Base-by-base conservation (phyloP, 2,329 filamentous ascomycete species). In the Fusarium sulawesiense region DNA sequence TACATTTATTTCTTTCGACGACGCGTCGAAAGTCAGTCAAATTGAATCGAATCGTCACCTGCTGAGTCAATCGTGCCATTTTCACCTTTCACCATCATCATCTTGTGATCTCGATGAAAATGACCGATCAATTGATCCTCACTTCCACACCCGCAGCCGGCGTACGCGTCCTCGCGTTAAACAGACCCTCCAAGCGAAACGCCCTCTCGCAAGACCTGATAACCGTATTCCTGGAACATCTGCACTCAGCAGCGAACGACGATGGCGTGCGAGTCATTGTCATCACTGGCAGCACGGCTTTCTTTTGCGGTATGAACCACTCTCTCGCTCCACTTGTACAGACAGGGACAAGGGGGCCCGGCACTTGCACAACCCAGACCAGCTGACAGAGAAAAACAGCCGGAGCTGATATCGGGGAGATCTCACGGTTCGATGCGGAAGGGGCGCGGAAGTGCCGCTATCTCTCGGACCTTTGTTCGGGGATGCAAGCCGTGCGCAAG, bases 111-210 rank as follows among this genome's bases (percentile, higher is more conserved):
- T 21, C 14, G 34, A 23, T 29, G 7, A 30, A 25, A 44, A 73
- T 71, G 71, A 66, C 44, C n/a, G 50, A 73, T 21, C 45, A 59
- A 16, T 27, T 76, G 10, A 64, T 79, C 23, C 64, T 76, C 16
- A 67, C 75, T 44, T 74, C 74, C 14, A 73, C 76, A 42, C 72
- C 78, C 8, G 65, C 64, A 18, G 73, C 75, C 12, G 80, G 79
- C 42, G 80, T 87, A 30, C 79, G 84, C 18, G 74, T 87, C 13
- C 71, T 88, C 56, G 82, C 83, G 18, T 75, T 88, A 58, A 86
- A 87, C 77, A 82, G 87, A 7, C 87, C 85, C 4, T 80, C 81
- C 30, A 88, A 88, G 73, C 82, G 85, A 68, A 89, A 89, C 80
- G 87, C 87, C 23, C 83, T 89, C 69, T 88, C 86, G 3, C 79